Conservation (phyloP, 768 basidiomycete species). For the Suillus clintonianus region DNA sequence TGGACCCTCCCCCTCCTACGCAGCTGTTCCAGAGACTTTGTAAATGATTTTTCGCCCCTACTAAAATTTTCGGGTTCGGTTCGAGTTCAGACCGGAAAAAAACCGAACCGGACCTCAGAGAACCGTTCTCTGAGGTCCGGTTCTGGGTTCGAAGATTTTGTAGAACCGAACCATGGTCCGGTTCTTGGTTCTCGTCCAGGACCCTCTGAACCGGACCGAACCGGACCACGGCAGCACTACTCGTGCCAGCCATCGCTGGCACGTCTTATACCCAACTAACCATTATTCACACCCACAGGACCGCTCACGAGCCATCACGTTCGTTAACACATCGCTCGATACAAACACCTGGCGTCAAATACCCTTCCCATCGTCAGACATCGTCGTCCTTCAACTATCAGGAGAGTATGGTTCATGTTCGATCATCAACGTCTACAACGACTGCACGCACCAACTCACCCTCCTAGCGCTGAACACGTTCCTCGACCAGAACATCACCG, state of each 20-base stretch:
- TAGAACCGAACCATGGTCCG: too few species aligned
- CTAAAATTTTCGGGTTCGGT: too few species aligned
- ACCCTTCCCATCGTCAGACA: slow-evolving; percentile 22
- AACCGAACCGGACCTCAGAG: too few species aligned
- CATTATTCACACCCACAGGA: slow-evolving; percentile 7
- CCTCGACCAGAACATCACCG: neutral
- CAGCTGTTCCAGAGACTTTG: too few species aligned
- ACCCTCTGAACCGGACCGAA: too few species aligned
- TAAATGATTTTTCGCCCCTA: too few species aligned
- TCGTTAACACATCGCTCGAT: neutral
- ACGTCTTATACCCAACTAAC: slow-evolving; percentile 18
- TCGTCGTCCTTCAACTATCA: slow-evolving; percentile 26
- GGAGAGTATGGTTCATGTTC: slow-evolving; percentile 14
- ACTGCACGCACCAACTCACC: slow-evolving; percentile 25
- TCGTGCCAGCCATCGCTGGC: slow-evolving; percentile 14
- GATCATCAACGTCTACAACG: slow-evolving; percentile 43
- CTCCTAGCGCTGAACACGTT: slow-evolving; percentile 13
- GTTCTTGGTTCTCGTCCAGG: too few species aligned
- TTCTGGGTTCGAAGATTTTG: too few species aligned
- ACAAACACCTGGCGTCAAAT: slow-evolving; percentile 3
- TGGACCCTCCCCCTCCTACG: slow-evolving; percentile 68
- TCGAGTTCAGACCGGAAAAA: too few species aligned
- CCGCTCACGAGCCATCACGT: slow-evolving; percentile 1
- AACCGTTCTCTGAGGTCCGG: too few species aligned
- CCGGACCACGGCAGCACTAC: too few species aligned